These are phyloP conservation scores for Xerocomus minutiporus DNA, from an alignment of 1,284 basidiomycete species.

Conservation along the genomic window DNA sequence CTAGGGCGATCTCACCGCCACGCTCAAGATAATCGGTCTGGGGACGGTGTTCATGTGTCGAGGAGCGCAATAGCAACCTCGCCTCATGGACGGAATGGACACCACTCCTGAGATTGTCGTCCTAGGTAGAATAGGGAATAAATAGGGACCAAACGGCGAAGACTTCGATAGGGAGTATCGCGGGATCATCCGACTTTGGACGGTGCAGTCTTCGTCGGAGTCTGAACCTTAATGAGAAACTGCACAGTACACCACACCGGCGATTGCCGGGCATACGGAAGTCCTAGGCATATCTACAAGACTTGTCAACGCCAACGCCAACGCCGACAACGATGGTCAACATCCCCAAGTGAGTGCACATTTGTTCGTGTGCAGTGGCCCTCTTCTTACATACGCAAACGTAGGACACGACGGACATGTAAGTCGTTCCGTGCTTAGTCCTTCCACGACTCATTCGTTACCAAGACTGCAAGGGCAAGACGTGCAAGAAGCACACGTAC, in stretches of 20 bases:
- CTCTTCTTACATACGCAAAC: conserved; percentile 18
- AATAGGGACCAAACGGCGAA: too few relatives aligned
- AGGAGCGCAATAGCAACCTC: too few relatives aligned
- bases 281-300: conserved; percentile 12
- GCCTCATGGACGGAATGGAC: too few relatives aligned
- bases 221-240: conserved; percentile 21
- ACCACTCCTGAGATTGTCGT: too few relatives aligned
- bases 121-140: too few relatives aligned
- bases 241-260: conserved; percentile 27
- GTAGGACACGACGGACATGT: conserved; percentile 82
- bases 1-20: too few relatives aligned
- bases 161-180: too few relatives aligned
- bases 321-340: conserved; percentile 72
- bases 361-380: conserved; percentile 1
- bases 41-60: too few relatives aligned
- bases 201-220: conserved; percentile 8
- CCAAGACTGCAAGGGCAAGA: conserved; percentile 95
- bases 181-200: too few relatives aligned
- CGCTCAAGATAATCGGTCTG: too few relatives aligned
- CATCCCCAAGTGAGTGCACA: conserved; percentile 78
- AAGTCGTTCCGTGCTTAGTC: conserved; percentile 36
- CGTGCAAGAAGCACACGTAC: conserved; percentile 98
- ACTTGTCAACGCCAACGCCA: conserved; percentile 20
- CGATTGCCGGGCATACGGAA: conserved; percentile 22
- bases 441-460: conserved; percentile 2